These are phyloP conservation scores for Golubevia pallescens DNA, from an alignment of 1,284 basidiomycete genomes.

Conservation along the genomic window DNA sequence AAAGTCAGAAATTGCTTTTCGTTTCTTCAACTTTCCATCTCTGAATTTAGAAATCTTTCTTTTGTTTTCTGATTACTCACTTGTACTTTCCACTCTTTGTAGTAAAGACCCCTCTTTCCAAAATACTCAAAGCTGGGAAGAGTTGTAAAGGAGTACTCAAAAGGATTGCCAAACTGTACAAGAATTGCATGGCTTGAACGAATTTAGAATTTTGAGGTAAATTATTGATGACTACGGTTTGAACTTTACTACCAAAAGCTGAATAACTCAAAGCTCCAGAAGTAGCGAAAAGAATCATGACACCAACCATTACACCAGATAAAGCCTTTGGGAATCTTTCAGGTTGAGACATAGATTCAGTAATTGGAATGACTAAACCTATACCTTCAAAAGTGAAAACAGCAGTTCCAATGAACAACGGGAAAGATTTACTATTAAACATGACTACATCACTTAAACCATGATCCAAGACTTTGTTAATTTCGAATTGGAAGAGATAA, in stretches of 20 bases:
- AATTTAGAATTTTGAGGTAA: slow-evolving; percentile 82
- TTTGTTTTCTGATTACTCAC: slow-evolving; percentile 8
- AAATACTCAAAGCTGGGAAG: slow-evolving; percentile 57
- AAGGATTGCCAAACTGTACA: slow-evolving; percentile 77
- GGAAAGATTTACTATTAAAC: slow-evolving; percentile 89
- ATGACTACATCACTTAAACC: slow-evolving; percentile 73
- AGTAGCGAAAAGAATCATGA: slow-evolving; percentile 81
- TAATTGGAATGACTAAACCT: slow-evolving; percentile 94
- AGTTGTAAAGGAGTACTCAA: slow-evolving; percentile 82
- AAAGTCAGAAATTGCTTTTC: not conserved
- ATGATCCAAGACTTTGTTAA: slow-evolving; percentile 29
- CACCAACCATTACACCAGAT: slow-evolving; percentile 85
- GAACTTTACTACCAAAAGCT: slow-evolving; percentile 79
- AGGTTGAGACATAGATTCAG: slow-evolving; percentile 89
- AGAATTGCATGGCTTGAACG: slow-evolving; percentile 79
- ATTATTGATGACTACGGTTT: slow-evolving; percentile 95
- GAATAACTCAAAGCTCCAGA: slow-evolving; percentile 87
- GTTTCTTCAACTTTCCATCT: too few species aligned
- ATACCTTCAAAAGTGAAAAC: slow-evolving; percentile 99
- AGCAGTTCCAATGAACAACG: slow-evolving; percentile 91
- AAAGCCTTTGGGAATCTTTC: slow-evolving; percentile 87
- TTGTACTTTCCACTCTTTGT: slow-evolving; percentile 54
- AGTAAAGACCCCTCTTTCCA: slow-evolving; percentile 56
- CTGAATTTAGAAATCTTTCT: too few species aligned
- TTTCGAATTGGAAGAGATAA: slow-evolving; percentile 63